Evolutionary conservation across 768 basidiomycete species (phyloP).

Genomic region (Xerocomus spinulosus): DNA sequence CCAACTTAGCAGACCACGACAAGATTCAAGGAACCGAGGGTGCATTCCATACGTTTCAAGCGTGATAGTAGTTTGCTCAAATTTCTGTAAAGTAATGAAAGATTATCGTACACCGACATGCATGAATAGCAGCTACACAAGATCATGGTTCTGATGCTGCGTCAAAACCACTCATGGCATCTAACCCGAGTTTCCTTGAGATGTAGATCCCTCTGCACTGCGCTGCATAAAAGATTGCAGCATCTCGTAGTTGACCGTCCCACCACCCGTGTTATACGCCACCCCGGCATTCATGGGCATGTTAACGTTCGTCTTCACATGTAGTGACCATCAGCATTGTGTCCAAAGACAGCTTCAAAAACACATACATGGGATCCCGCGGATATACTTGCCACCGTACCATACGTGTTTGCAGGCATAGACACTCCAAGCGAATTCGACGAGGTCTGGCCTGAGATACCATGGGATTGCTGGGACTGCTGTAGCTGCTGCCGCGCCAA

Average conservation of each 20-base stretch:
- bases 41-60: conserved; percentile 45
- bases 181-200: conserved; percentile 18
- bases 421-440: conserved; percentile 13
- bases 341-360: not conserved
- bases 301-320: conserved; percentile 12
- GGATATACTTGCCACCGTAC: conserved; percentile 8
- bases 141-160: no score
- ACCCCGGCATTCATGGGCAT: conserved; percentile 11
- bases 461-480: conserved; percentile 17
- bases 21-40: conserved; percentile 81
- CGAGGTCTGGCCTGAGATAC: conserved; percentile 8
- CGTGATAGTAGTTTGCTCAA: no score
- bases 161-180: not conserved
- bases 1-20: conserved; percentile 83
- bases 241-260: conserved; percentile 38
- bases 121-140: no score
- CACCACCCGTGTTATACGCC: conserved; percentile 22
- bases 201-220: conserved; percentile 29
- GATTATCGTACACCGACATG: no score
- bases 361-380: conserved; percentile 18
- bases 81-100: no score
- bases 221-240: conserved; percentile 46
- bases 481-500: conserved; percentile 27
- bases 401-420: conserved; percentile 6
- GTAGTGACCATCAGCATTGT: not conserved